Percentiles rank a stretch among this genome's conserved stretches.
Conservation (phyloP, 192 early-diverging fungal genomes). For the Phycomyces blakesleeanus region DNA sequence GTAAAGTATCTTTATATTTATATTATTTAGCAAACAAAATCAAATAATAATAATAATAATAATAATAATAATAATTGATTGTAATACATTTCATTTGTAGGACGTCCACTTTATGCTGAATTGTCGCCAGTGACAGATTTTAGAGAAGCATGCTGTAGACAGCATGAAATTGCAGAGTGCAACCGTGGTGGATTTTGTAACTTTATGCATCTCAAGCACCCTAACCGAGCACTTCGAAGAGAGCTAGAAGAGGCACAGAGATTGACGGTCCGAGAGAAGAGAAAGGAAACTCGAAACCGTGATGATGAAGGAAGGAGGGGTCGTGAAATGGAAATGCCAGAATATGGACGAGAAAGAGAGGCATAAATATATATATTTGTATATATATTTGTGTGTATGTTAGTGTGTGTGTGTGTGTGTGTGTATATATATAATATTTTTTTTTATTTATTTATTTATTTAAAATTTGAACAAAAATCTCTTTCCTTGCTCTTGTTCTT, state of each 20-base stretch:
- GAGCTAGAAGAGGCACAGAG: constrained; percentile 84
- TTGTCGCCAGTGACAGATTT: constrained; percentile 97
- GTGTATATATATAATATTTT: no score
- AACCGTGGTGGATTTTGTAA: constrained; percentile 96
- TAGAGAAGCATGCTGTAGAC: constrained; percentile 95
- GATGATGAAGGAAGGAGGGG: constrained; percentile 18
- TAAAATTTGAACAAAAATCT: no score
- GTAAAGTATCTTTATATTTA: constrained; percentile 28
- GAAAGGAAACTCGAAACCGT: constrained; percentile 33
- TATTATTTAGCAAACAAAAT: no score
- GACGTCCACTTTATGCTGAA: constrained; percentile 92
- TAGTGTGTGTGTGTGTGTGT: no score
- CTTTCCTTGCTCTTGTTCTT: no score
- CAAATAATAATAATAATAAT: no score
- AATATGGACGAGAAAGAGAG: not conserved
- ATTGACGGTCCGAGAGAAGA: constrained; percentile 47
- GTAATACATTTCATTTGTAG: no score
- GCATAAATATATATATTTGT: not conserved
- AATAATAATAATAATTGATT: no score
- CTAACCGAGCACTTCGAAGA: constrained; percentile 69
- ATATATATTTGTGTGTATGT: not conserved
- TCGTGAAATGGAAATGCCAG: constrained; percentile 1
- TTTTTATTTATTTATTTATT: no score
- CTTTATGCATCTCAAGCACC: constrained; percentile 97
- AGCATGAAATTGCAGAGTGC: constrained; percentile 93